Base-by-base conservation (phyloP, 2,329 filamentous ascomycete species). In the Ciborinia camelliae region DNA sequence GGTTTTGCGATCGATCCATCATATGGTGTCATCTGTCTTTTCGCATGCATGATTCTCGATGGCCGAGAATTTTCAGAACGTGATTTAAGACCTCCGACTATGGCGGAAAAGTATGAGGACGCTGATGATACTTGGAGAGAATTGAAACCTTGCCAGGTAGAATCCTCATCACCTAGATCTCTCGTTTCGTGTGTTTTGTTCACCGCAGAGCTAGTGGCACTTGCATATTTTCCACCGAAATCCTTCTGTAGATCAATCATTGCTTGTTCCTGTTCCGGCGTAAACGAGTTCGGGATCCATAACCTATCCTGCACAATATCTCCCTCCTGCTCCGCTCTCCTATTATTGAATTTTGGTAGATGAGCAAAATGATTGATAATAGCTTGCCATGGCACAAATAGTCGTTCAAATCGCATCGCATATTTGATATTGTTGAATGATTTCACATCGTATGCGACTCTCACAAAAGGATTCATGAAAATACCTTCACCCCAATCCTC, bases 401-500 rank as follows among this genome's bases (percentile, higher is more conserved):
- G 78, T 6, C 84, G 79, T 75, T 92, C 90, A 71, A 89, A 87
- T 15, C 86, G 84, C 65, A 84, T 83, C 6, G 84, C 83, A 35
- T 86, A 76, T 2, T 80, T 77, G 2, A 91, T 79, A 83, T 84
- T 87, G 0, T 77, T 77, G 10, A 90, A 79, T 0, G 86, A 84
- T 4, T 73, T 73, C 37, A 79, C 76, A 54, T 84, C 82, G 73
- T 92, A 92, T 1, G 89, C 86, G 5, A 90, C 88, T 23, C 90
- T 84, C 51, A 92, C 83, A 71, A 84, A 92, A 0, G 90, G 90
- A 72, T 92, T 92, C 80, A 92, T 84, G 72, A 85, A 92, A 60
- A 91, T 86, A 2, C 84, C 86, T 0, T 82, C 81, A 47, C 76
- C 50, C 73, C 75, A 62, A 71, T n/a, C 3, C 72, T 76, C 53